Evolutionary conservation across 768 basidiomycete genomes (phyloP), one percentile per base, ranked within the genome.

Genomic region (Strobilomyces confusus): DNA sequence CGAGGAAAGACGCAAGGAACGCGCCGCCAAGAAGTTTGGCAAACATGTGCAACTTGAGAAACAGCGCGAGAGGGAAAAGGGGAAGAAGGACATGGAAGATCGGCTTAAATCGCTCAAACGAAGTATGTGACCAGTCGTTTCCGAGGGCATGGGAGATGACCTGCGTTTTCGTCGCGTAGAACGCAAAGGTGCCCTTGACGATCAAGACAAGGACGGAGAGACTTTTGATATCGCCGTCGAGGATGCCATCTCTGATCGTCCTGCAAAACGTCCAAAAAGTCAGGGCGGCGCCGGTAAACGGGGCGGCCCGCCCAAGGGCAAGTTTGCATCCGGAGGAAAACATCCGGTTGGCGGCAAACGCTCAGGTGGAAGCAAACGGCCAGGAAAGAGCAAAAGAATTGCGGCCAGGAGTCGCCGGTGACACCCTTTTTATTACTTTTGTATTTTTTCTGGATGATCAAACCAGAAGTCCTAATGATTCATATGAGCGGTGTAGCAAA

Each of bases 31-130:
- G 77, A 98, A 98, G 77, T 97, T 92, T 64, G 95, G 95, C 23
- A 99, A 98, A 71, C 92, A 98, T 70, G 92, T 98, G 12, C 97
- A 99, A 72, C 72, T 90, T 34, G 95, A 98, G 75, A 94, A 94
- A 70, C 77, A 92, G 59, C 91, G 92, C 69, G 92, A 95, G 75
- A 77, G 95, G 42, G 87, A 94, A 69, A 80, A 76, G 65, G 81
- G 84, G 52, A 95, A 94, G 79, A 97, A 95, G 75, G 90, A 92
- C 30, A 87, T 95, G 80, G 87, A 88, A 53, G 92, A 95, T 62
- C 76, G 85, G 38, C 75, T 94, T 22, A 87, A 93, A 64, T 83
- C 84, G 8, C 80, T 98, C 58, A 97, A 98, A 74, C 80, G 93
- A 72, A 97, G 94, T 95, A 69, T 30, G 38, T 22, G 32, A 51